Evolutionary conservation across 2,329 filamentous ascomycete genomes (phyloP).

Genomic region (Monilinia polystroma): DNA sequence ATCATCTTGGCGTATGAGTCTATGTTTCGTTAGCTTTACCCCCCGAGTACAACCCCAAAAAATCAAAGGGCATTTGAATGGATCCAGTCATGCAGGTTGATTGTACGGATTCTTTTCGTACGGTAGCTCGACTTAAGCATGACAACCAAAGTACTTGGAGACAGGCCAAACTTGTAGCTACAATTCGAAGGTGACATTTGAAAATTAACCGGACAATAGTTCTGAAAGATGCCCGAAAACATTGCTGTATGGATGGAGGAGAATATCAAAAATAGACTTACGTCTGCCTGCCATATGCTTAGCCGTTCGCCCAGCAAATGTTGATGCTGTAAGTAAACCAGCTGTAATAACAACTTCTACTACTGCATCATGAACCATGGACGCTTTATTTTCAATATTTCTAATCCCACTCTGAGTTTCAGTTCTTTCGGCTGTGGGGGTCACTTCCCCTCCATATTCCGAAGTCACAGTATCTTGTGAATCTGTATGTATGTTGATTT

Average conservation of each 20-base stretch:
- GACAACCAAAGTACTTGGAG: background rate
- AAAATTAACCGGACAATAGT: too few species aligned
- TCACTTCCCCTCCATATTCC: slow-evolving; percentile 35
- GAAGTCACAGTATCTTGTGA: slow-evolving; percentile 19
- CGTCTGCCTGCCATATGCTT: background rate
- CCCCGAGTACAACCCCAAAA: background rate
- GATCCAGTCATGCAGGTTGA: background rate
- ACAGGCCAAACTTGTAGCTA: background rate
- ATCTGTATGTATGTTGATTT: slow-evolving; percentile 27
- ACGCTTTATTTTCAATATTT: slow-evolving; percentile 38
- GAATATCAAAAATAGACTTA: slow-evolving; percentile 4
- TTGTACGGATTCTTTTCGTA: background rate
- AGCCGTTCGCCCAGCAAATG: slow-evolving; percentile 22
- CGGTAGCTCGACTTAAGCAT: background rate
- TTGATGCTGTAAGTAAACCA: slow-evolving; percentile 26
- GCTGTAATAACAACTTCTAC: slow-evolving; percentile 66
- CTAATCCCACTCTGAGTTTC: slow-evolving; percentile 28
- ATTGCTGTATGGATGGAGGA: background rate
- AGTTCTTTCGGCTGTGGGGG: slow-evolving; percentile 41
- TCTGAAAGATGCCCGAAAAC: background rate
- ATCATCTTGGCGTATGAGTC: slow-evolving; percentile 68
- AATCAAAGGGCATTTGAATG: background rate
- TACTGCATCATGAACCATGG: slow-evolving; percentile 56
- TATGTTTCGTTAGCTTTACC: slow-evolving; percentile 40
- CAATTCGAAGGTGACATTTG: background rate